Evolutionary conservation across 2,329 filamentous ascomycete species (phyloP).

Genomic region (Aspergillus nomiae): DNA sequence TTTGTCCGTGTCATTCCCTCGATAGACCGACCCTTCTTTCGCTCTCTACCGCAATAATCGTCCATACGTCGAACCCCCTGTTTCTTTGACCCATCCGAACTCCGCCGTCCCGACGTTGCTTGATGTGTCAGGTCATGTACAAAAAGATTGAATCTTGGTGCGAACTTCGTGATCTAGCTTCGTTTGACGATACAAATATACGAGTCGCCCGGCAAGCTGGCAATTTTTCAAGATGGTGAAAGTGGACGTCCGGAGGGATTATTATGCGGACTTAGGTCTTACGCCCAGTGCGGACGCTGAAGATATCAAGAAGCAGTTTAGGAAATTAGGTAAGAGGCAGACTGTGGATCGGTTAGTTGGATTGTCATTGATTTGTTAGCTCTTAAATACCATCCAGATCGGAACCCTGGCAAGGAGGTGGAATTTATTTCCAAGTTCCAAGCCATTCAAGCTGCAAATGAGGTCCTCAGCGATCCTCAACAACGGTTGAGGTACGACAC

Average conservation of each 20-base stretch:
- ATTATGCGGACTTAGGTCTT: slow-evolving; percentile 82
- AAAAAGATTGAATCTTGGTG: slow-evolving; percentile 15
- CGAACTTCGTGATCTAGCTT: slow-evolving; percentile 15
- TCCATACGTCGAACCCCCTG: background rate
- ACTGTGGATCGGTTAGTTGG: background rate
- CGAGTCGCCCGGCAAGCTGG: background rate
- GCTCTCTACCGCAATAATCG: background rate
- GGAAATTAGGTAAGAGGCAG: slow-evolving; percentile 68
- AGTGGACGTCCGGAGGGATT: slow-evolving; percentile 70
- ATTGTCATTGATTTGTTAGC: slow-evolving; percentile 51
- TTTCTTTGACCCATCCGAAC: slow-evolving; percentile 1
- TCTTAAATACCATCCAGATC: slow-evolving; percentile 83
- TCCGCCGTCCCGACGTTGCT: slow-evolving; percentile 1
- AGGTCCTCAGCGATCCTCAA: slow-evolving; percentile 67
- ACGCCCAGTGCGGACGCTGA: slow-evolving; percentile 66
- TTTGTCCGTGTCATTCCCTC: background rate
- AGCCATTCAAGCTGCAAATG: slow-evolving; percentile 81
- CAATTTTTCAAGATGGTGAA: slow-evolving; percentile 62
- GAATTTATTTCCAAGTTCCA: slow-evolving; percentile 83
- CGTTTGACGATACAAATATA: slow-evolving; percentile 11
- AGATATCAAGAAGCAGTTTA: slow-evolving; percentile 84
- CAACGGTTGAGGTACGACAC: slow-evolving; percentile 63
- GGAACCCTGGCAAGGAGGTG: slow-evolving; percentile 78
- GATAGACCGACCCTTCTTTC: background rate
- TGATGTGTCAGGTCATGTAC: slow-evolving; percentile 24